A percentile compares a stretch with the other conserved stretches of the same genome.
Evolutionary conservation across 768 basidiomycete genomes (phyloP).

Genomic region (Suillus discolor): DNA sequence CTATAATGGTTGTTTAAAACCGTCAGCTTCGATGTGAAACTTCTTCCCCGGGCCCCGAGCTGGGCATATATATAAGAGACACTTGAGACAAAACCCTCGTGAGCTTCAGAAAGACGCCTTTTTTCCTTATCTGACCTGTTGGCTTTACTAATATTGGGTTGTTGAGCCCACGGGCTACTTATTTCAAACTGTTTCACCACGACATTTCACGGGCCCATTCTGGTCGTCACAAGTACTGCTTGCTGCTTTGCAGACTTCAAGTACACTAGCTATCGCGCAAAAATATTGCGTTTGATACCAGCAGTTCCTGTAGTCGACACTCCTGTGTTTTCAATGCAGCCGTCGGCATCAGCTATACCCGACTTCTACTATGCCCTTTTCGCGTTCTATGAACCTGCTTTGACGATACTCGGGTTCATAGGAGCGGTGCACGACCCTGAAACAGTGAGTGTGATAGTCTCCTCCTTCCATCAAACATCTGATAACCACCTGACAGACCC

Average conservation of each 20-base stretch:
- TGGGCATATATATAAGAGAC: neutral
- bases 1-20: too few species aligned
- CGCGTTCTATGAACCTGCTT: conserved; percentile 71
- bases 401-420: conserved; percentile 65
- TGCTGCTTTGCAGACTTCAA: neutral
- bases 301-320: neutral
- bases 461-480: conserved; percentile 7
- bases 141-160: neutral
- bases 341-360: conserved; percentile 63
- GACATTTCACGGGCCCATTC: neutral
- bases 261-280: neutral
- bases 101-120: neutral
- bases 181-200: neutral
- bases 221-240: neutral
- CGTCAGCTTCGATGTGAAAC: neutral
- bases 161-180: neutral
- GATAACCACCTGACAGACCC: conserved; percentile 45
- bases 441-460: conserved; percentile 43
- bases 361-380: conserved; percentile 75
- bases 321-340: conserved; percentile 36
- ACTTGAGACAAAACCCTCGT: neutral
- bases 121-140: neutral
- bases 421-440: conserved; percentile 68
- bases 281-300: neutral
- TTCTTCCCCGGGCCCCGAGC: neutral